Percentiles rank a stretch among this genome's conserved stretches.
These are phyloP conservation scores for Ustilago sp. DNA, from an alignment of 1,284 basidiomycete genomes.

Conservation along the genomic window DNA sequence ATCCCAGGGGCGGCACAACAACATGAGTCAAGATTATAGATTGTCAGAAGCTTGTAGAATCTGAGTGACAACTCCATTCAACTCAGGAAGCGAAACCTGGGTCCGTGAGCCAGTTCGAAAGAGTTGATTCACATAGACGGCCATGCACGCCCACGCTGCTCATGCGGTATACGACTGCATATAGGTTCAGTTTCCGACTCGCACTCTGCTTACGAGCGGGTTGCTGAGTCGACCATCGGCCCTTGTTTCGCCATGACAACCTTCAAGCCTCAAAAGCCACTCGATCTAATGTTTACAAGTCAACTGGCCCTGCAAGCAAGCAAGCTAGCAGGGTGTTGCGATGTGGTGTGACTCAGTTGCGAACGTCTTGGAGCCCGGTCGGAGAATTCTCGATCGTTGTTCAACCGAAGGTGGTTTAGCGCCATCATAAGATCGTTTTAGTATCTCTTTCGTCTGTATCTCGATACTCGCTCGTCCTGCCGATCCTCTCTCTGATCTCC, in stretches of 20 bases:
- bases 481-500: neutral
- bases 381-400: neutral
- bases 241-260: neutral
- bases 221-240: neutral
- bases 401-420: neutral
- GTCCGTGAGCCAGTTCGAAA: neutral
- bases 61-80: neutral
- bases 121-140: too few species aligned
- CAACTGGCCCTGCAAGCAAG: neutral
- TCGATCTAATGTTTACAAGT: neutral
- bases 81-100: neutral
- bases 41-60: neutral
- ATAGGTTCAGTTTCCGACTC: neutral
- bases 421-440: neutral
- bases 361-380: neutral
- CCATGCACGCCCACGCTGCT: too few species aligned
- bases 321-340: neutral
- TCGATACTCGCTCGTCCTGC: neutral
- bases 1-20: neutral
- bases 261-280: conserved; percentile 1
- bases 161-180: neutral
- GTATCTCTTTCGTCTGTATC: neutral
- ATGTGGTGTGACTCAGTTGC: neutral
- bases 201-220: neutral
- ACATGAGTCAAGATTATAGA: neutral